Base-by-base conservation (phyloP, 768 basidiomycete genomes). In the Dendrothele bispora region DNA sequence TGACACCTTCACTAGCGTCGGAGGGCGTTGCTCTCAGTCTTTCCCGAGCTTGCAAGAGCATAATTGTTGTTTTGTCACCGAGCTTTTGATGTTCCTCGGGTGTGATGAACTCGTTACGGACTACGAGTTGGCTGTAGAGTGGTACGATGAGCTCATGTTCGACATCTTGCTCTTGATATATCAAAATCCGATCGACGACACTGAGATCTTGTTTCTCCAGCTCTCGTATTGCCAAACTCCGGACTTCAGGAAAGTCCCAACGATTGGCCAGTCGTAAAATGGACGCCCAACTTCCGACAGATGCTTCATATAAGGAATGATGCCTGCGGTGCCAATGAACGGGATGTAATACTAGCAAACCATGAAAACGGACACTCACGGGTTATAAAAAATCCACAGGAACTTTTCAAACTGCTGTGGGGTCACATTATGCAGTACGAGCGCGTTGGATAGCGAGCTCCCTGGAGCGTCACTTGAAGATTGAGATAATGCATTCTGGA, bases 321-420 rank as follows among this genome's bases (percentile, higher is more conserved):
- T 60, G 64, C 4, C 68, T 70, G 49, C 22, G 35, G 25, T 39
- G 17, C 28, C 46, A 25, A 26, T 18, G 20, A 29, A 3, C 17
- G 10, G 25, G 21, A 42, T 21, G 18, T 17, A 2, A 26, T 32
- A 25, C 8, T 28, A 29, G 15, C 7, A 28, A 28, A 18, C 11
- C 12, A 14, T 7, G 17, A 22, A 35, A 26, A 22, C 12, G 3
- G 4, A 30, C 20, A 68, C 79, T 46, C 50, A 84, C 84, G 73
- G 68, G 43, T 83, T 82, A 43, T 86, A 86, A 40, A 85, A 82
- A 0, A 84, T 73, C 78, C 78, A 84, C 0, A 83, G 61, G 38
- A 85, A 77, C 0, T 74, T 73, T 14, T 73, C 68, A 44, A 84
- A 82, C 18, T 83, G 80, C 4, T 67, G 63, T 0, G 70, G 66